Evolutionary conservation across 345 rosid species (phyloP), one percentile per base, ranked within the genome.

Genomic region (Gossypium ekmanianum): DNA sequence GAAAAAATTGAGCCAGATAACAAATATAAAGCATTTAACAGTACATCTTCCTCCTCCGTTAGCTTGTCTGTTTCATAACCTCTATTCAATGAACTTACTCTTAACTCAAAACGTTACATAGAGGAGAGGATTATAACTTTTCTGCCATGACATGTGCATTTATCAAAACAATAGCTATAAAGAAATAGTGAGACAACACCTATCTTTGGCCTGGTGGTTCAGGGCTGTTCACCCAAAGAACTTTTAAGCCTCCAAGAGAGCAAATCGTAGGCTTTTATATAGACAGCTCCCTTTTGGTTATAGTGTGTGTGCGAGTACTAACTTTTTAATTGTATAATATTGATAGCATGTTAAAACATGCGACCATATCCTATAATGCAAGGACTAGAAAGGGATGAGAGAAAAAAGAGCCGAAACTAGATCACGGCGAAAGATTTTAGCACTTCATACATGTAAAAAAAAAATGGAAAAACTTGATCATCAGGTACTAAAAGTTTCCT

Each of bases 361-460:
- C 11, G 63, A 26, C 43, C 10, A 24, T 14, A 34, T 34, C 39
- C 39, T 22, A 47, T 18, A 12, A 47, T 56, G 75, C 75, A 73
- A 22, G 34, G 39, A 34, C 6, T 34, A 34, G 4, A 34, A 34
- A 0, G 39, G 39, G 6, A 34, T 34, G 39, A 34, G 43, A 24
- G 11, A 1, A 22, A 34, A 52, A 52, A 0, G n/a, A 92, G 88
- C 59, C 97, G 97, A 82, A 97, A 96, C 99, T 96, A 78, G 41
- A 68, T 72, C 1, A 78, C 45, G n/a, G 58, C 77, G 77, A 67
- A 63, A 43, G 56, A 75, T n/a, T 55, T 81, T 77, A 75, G 81
- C 27, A 78, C 74, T 75, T 71, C 17, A 64, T 9, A 22, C 11
- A 59, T 29, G 47, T 18, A 29, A 29, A 29, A 26, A 12, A 9